phyloP scores from a whole-genome alignment of 441 rosid species.

The Pelargonium australe region DNA sequence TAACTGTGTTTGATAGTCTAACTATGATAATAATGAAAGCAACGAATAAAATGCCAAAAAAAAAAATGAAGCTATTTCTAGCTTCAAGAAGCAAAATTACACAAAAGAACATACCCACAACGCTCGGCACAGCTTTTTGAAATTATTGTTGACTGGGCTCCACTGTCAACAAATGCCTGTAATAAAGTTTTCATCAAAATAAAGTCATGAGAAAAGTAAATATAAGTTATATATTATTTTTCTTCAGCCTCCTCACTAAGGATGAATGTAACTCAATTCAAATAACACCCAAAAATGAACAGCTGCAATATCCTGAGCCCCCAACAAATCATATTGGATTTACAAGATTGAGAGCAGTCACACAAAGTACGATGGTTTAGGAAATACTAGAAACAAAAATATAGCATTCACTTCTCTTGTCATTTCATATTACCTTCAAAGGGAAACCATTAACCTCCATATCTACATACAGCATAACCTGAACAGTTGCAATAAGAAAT shows the following conservation, averaged over 20 bases:
- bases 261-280: not conserved
- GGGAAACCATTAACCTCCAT: conserved; percentile 98
- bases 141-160: conserved; percentile 96
- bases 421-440: conserved; percentile 53
- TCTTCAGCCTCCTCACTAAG: not conserved
- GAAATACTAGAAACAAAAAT: not conserved
- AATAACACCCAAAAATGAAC: not conserved
- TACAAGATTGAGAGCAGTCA: not conserved
- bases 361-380: conserved; percentile 1
- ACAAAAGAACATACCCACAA: conserved; percentile 56
- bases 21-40: not conserved
- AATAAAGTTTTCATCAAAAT: conserved; percentile 13
- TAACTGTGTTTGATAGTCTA: not conserved
- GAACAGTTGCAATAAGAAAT: conserved; percentile 23
- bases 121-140: conserved; percentile 95
- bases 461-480: conserved; percentile 94
- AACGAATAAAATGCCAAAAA: not conserved
- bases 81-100: not conserved
- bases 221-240: not conserved
- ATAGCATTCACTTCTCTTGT: conserved; percentile 1
- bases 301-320: not conserved
- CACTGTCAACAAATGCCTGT: conserved; percentile 98
- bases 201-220: conserved; percentile 8
- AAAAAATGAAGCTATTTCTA: not conserved
- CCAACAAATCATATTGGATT: not conserved